Percentiles rank a stretch among this genome's conserved stretches.
Evolutionary conservation across 805 yeast genomes (phyloP).

Genomic region (Wickerhamiella spandovensis): DNA sequence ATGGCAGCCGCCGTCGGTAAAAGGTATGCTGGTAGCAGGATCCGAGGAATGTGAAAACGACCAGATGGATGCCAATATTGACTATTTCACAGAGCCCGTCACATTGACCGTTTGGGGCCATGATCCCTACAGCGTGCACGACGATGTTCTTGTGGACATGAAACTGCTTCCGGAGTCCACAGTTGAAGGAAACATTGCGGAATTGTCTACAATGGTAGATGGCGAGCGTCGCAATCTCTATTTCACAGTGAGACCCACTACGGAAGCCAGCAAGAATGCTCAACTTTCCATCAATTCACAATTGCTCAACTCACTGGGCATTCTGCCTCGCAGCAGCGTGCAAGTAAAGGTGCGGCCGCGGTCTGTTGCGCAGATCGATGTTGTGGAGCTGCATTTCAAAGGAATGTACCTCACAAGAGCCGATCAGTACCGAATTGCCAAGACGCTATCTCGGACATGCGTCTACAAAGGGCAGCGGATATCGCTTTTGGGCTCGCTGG

Average conservation of each 20-base stretch:
- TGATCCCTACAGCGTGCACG: constrained; percentile 44
- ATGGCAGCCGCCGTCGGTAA: not conserved
- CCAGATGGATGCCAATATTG: not conserved
- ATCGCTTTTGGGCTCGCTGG: constrained; percentile 40
- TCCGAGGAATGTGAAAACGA: not conserved
- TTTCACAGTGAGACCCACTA: constrained; percentile 16
- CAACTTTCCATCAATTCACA: constrained; percentile 14
- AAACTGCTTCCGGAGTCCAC: constrained; percentile 43
- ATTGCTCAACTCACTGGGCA: constrained; percentile 30
- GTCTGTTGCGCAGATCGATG: constrained; percentile 53
- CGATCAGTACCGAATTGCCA: constrained; percentile 80
- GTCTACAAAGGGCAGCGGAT: constrained; percentile 54
- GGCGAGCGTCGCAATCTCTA: constrained; percentile 18
- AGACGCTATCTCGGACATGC: constrained; percentile 47
- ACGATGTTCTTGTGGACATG: constrained; percentile 52
- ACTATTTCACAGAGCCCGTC: constrained; percentile 4
- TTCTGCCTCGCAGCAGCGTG: constrained; percentile 57
- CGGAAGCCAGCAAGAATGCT: constrained; percentile 8
- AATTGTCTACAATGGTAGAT: constrained; percentile 27
- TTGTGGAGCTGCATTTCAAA: constrained; percentile 66
- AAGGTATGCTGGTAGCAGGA: not conserved
- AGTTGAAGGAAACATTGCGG: constrained; percentile 64
- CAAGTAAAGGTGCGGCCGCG: constrained; percentile 30
- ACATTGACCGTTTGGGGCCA: constrained; percentile 37
- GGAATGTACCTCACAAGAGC: constrained; percentile 77